Evolutionary conservation across 2,329 filamentous ascomycete genomes (phyloP).

Genomic region (Paecilomyces formosus): DNA sequence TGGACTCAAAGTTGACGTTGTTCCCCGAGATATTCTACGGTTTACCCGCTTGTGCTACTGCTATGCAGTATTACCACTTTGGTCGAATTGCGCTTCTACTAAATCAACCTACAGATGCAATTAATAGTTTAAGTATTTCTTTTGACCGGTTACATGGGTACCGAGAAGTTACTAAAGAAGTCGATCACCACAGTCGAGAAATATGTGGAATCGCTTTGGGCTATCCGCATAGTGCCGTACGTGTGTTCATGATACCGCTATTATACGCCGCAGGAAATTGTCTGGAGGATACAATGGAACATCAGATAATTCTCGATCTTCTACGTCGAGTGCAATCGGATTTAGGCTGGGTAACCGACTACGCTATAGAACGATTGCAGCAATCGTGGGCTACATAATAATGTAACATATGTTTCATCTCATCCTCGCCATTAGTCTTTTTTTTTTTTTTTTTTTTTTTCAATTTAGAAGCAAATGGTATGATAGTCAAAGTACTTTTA

Average conservation of each 20-base stretch:
- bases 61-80: conserved; percentile 61
- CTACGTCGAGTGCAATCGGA: conserved; percentile 52
- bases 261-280: conserved; percentile 55
- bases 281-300: conserved; percentile 45
- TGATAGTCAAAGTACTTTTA: no score
- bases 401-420: no score
- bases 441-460: no score
- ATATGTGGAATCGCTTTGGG: conserved; percentile 53
- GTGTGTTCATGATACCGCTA: conserved; percentile 51
- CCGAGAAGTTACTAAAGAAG: conserved; percentile 47
- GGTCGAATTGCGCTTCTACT: conserved; percentile 54
- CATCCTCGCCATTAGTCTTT: no score
- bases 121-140: conserved; percentile 45
- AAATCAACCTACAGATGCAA: conserved; percentile 52
- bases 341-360: conserved; percentile 53
- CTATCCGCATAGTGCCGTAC: conserved; percentile 48
- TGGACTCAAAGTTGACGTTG: conserved; percentile 24
- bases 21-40: conserved; percentile 55
- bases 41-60: conserved; percentile 53
- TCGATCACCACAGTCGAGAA: conserved; percentile 49
- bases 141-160: conserved; percentile 50
- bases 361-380: conserved; percentile 44
- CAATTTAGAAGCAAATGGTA: no score
- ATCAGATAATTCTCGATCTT: conserved; percentile 47
- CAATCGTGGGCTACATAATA: conserved; percentile 21